Base-by-base conservation (phyloP, 257 asterid species). In the Solanum etuberosum region DNA sequence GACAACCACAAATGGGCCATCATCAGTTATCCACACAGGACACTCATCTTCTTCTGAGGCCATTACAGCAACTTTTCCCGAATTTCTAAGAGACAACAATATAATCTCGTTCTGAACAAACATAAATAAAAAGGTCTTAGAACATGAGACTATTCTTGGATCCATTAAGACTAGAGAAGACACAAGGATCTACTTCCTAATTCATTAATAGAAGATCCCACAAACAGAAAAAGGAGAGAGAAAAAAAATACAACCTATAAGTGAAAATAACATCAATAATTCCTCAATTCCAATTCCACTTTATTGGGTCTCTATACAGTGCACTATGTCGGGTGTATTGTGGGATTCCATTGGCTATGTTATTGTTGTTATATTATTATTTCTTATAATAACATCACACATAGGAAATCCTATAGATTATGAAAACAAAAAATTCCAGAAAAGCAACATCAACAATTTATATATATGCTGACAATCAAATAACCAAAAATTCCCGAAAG, bases 11-110 rank as follows among this genome's bases (percentile, higher is more conserved):
- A 92, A 96, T 2, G 97, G 98, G 67, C 98, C 98, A 82, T 93
- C 93, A 84, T 96, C 98, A 25, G 91, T 88, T 63, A 96, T 90
- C 99, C 99, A 96, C 89, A 96, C 90, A 4, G 98, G 99, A 42
- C 92, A 91, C 83, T 96, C 99, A 37, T 96, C 98, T 91, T 96
- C 99, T 88, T 96, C 98, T 2, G 98, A 96, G 31, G 99, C 99
- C 99, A 95, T 95, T 37, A 93, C 98, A 16, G 98, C 95, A 90
- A 93, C 98, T 90, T 95, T 96, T 68, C 98, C 98, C 13, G 97
- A 95, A 63, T 91, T 93, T 90, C 90, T 91, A 89, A 96, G 90
- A 42, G 98, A 92, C 0, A 96, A 93, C 86, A 96, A 65, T 72
- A 96, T 92, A 9, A 96, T 95, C 88, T 96, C 99, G 83, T 96